These are phyloP conservation scores for Cyanidiococcus yangmingshanensis DNA, from an alignment of 23 red algal genomes.

Conservation along the genomic window DNA sequence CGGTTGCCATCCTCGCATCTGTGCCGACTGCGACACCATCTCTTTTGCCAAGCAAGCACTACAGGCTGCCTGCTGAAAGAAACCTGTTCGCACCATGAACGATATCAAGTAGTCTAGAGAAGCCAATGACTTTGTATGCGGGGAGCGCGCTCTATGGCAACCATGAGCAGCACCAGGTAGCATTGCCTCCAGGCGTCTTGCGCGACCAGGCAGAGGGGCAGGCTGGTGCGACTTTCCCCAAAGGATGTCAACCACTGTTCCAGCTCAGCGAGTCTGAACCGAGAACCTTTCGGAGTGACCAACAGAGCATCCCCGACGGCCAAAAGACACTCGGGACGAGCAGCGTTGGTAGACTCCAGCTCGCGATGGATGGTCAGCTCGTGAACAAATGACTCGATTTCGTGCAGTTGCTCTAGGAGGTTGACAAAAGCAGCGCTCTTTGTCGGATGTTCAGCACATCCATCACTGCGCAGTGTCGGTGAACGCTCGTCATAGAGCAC, in stretches of 20 bases:
- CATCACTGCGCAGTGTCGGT: too few relatives aligned
- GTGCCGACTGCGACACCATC: not conserved
- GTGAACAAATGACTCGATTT: not conserved
- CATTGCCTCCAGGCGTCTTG: not conserved
- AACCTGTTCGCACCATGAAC: not conserved
- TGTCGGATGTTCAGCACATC: too few relatives aligned
- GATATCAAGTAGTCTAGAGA: not conserved
- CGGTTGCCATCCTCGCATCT: not conserved
- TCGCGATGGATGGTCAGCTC: not conserved
- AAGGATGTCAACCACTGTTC: too few relatives aligned
- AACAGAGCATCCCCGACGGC: too few relatives aligned
- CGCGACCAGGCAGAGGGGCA: too few relatives aligned
- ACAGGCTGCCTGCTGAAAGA: not conserved
- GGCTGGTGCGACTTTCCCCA: too few relatives aligned
- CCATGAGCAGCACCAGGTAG: not conserved
- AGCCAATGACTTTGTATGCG: not conserved
- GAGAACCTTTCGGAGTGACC: too few relatives aligned
- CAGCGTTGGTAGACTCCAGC: too few relatives aligned
- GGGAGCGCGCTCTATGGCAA: not conserved
- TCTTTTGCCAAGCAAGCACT: not conserved
- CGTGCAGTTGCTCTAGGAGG: not conserved
- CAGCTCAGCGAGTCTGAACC: too few relatives aligned
- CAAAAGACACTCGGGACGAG: too few relatives aligned
- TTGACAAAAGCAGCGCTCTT: not conserved
- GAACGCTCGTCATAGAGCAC: too few relatives aligned